These are phyloP conservation scores for Streptanthus diversifolius DNA, from an alignment of 345 rosid genomes.

Conservation along the genomic window DNA sequence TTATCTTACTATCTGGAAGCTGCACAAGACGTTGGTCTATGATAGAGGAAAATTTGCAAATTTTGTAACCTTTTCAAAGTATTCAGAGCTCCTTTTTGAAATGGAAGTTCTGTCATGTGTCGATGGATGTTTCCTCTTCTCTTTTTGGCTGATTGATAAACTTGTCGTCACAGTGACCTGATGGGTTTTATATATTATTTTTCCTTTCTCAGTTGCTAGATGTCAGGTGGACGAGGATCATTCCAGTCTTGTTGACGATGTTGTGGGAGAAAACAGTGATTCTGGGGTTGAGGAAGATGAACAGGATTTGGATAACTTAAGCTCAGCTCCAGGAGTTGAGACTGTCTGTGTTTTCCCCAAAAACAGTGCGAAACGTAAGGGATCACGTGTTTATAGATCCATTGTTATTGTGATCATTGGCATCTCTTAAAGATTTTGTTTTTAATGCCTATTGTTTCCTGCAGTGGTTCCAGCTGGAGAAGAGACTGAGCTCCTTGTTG, in stretches of 20 bases:
- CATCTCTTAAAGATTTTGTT: not conserved
- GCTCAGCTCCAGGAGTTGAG: slow-evolving; percentile 69
- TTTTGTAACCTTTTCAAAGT: not conserved
- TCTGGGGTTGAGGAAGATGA: slow-evolving; percentile 54
- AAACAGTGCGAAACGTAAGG: slow-evolving; percentile 66
- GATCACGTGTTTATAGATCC: not conserved
- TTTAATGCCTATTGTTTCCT: not conserved
- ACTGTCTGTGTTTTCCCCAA: slow-evolving; percentile 78
- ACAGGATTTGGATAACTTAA: slow-evolving; percentile 54
- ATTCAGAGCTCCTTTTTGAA: not conserved
- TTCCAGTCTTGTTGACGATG: slow-evolving; percentile 41
- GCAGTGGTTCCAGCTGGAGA: slow-evolving; percentile 90
- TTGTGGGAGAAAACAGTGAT: slow-evolving; percentile 38
- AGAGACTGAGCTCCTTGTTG: slow-evolving; percentile 81
- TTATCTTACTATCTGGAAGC: not conserved
- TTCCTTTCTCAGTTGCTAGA: slow-evolving; percentile 53
- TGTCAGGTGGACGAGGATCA: slow-evolving; percentile 59
- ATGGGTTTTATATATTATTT: not conserved
- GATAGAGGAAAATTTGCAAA: not conserved
- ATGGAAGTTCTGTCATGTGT: too few relatives aligned
- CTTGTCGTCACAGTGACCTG: not conserved
- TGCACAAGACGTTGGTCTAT: not conserved
- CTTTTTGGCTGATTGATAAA: not conserved
- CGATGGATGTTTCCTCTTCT: too few relatives aligned
- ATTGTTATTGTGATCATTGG: not conserved